Evolutionary conservation across 768 basidiomycete species (phyloP).

Genomic region (Trametes coccinea): DNA sequence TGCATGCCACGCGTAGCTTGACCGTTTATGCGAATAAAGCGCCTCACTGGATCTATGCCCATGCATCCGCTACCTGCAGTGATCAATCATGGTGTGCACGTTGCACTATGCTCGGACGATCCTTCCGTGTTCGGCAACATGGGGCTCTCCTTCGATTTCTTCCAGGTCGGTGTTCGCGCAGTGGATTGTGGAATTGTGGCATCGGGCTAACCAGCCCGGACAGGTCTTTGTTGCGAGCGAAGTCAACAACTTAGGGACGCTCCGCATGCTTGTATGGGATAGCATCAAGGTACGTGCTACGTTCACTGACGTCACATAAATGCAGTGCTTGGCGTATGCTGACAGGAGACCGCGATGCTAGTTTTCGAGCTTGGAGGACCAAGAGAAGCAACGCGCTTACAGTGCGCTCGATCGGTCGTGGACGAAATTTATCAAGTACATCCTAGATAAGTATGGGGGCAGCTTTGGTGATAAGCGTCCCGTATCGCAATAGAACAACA

Average conservation of each 20-base stretch:
- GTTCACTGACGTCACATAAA: background rate
- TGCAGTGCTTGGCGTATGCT: background rate
- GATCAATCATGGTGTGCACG: constrained; percentile 71
- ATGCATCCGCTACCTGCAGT: constrained; percentile 76
- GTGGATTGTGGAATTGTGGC: no score
- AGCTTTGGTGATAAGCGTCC: background rate
- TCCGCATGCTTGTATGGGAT: constrained; percentile 64
- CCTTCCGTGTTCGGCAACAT: constrained; percentile 77
- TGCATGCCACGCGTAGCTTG: background rate
- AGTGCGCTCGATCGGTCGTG: constrained; percentile 49
- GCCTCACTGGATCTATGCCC: constrained; percentile 76
- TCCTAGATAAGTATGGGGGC: constrained; percentile 18
- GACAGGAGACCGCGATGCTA: constrained; percentile 26
- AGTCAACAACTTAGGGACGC: constrained; percentile 53
- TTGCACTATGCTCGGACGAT: constrained; percentile 73
- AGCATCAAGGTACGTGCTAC: constrained; percentile 53
- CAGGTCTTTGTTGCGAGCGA: constrained; percentile 29
- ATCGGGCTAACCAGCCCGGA: background rate
- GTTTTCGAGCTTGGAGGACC: constrained; percentile 52
- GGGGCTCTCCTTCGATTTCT: constrained; percentile 79
- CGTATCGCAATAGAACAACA: no score
- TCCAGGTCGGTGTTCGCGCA: constrained; percentile 47
- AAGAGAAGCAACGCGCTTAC: constrained; percentile 49
- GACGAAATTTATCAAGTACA: constrained; percentile 45
- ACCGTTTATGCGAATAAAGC: constrained; percentile 38